Conservation (phyloP, 2,329 filamentous ascomycete genomes). For the Nigrospora osmanthi region DNA sequence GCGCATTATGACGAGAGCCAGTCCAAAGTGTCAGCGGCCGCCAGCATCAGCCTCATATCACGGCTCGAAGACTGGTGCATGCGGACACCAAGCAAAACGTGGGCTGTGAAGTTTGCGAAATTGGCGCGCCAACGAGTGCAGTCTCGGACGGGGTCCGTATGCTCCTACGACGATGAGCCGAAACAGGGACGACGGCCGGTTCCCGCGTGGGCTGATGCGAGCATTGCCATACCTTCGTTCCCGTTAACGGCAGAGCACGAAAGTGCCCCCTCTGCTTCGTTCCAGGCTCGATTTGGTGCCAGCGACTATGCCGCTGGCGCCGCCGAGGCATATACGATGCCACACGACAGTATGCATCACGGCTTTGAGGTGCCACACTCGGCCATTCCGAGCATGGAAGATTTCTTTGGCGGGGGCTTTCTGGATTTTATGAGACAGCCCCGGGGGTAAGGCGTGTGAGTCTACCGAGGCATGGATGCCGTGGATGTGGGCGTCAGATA, state of each 20-base stretch:
- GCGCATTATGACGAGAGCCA: constrained; percentile 21
- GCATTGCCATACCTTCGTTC: constrained; percentile 1
- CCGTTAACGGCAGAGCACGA: not conserved
- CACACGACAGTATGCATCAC: constrained; percentile 1
- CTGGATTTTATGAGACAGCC: constrained; percentile 18
- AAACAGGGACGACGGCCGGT: constrained; percentile 1
- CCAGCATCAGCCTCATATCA: constrained; percentile 18
- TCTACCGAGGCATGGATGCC: not conserved
- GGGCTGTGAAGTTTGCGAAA: constrained; percentile 20
- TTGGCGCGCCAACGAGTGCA: constrained; percentile 20
- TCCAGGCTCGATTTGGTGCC: not conserved
- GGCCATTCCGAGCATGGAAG: constrained; percentile 23
- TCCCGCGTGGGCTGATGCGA: constrained; percentile 1
- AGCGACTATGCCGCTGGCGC: constrained; percentile 2
- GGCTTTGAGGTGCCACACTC: constrained; percentile 11
- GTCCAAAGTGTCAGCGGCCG: constrained; percentile 17
- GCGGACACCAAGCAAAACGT: constrained; percentile 19
- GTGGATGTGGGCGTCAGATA: not conserved
- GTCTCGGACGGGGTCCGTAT: constrained; percentile 8
- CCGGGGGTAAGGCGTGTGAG: not conserved
- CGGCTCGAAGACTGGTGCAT: constrained; percentile 19
- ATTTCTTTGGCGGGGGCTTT: constrained; percentile 23
- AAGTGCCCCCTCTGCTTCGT: constrained; percentile 3
- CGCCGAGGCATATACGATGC: constrained; percentile 2
- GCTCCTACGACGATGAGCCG: not conserved